phyloP scores from a whole-genome alignment of 2,329 filamentous ascomycete genomes.

The Fonsecaea pugnacius region DNA sequence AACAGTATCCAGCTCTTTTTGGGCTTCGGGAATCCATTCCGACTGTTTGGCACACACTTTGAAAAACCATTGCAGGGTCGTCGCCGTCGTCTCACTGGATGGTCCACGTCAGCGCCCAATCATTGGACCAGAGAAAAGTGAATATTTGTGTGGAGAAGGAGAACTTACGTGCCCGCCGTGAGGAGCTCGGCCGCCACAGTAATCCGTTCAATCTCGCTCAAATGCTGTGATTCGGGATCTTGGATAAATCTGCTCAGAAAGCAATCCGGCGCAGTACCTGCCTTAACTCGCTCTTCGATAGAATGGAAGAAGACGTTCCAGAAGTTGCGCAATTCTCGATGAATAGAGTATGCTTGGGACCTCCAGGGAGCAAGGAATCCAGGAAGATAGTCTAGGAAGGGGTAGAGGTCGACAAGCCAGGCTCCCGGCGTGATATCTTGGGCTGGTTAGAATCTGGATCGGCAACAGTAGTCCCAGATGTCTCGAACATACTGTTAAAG shows the following conservation, averaged over 20 bases:
- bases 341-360: conserved; percentile 2
- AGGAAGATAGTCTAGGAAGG: conserved; percentile 49
- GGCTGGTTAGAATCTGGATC: neutral
- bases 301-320: conserved; percentile 8
- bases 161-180: conserved; percentile 9
- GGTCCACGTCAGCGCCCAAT: neutral
- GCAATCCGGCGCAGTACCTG: conserved; percentile 18
- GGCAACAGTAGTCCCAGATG: neutral
- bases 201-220: conserved; percentile 10
- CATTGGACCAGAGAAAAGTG: neutral
- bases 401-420: conserved; percentile 54
- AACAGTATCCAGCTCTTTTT: conserved; percentile 51
- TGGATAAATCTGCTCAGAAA: conserved; percentile 13
- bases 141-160: neutral
- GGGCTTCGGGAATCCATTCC: conserved; percentile 51
- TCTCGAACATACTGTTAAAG: conserved; percentile 7
- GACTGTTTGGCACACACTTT: conserved; percentile 42
- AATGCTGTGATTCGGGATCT: neutral
- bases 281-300: conserved; percentile 10
- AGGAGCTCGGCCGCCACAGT: conserved; percentile 13
- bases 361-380: conserved; percentile 32
- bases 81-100: conserved; percentile 12
- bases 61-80: conserved; percentile 19
- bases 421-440: conserved; percentile 42
- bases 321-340: conserved; percentile 7